These are phyloP conservation scores for Gentiana dahurica DNA, from an alignment of 257 asterid genomes.

Conservation along the genomic window DNA sequence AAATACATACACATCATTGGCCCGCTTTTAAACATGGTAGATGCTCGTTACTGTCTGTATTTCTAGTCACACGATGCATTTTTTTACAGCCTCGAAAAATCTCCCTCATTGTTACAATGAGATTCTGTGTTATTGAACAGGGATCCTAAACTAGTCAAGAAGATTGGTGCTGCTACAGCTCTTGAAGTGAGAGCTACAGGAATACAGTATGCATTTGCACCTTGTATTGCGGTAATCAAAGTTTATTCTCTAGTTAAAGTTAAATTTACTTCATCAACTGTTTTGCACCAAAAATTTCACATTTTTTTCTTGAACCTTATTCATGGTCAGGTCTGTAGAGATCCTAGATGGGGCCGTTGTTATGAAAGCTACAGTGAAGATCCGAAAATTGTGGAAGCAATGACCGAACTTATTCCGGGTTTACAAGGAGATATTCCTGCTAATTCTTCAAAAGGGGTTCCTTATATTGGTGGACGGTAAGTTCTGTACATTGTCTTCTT, in stretches of 20 bases:
- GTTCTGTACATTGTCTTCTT: slow-evolving; percentile 8
- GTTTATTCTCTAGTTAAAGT: background rate
- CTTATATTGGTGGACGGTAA: slow-evolving; percentile 54
- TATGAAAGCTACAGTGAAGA: slow-evolving; percentile 77
- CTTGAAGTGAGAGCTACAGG: slow-evolving; percentile 70
- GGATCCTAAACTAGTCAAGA: slow-evolving; percentile 48
- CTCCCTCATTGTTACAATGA: background rate
- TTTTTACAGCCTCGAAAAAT: too few relatives aligned
- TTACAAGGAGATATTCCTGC: slow-evolving; percentile 58
- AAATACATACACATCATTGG: slow-evolving; percentile 6
- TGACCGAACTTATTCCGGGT: slow-evolving; percentile 69
- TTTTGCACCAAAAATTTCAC: background rate
- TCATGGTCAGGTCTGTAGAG: slow-evolving; percentile 57
- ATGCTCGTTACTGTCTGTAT: too few relatives aligned
- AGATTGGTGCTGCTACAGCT: slow-evolving; percentile 67
- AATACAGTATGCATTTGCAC: slow-evolving; percentile 55
- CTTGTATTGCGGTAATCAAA: slow-evolving; percentile 55
- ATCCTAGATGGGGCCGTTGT: slow-evolving; percentile 89
- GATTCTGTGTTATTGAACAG: slow-evolving; percentile 12
- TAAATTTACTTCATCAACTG: background rate
- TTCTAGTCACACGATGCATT: too few relatives aligned
- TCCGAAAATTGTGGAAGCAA: slow-evolving; percentile 38
- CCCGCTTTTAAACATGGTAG: background rate
- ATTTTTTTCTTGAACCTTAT: background rate
- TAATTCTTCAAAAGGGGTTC: slow-evolving; percentile 42